phyloP scores from a whole-genome alignment of 306 rosid species.

The Sindora glabra region DNA sequence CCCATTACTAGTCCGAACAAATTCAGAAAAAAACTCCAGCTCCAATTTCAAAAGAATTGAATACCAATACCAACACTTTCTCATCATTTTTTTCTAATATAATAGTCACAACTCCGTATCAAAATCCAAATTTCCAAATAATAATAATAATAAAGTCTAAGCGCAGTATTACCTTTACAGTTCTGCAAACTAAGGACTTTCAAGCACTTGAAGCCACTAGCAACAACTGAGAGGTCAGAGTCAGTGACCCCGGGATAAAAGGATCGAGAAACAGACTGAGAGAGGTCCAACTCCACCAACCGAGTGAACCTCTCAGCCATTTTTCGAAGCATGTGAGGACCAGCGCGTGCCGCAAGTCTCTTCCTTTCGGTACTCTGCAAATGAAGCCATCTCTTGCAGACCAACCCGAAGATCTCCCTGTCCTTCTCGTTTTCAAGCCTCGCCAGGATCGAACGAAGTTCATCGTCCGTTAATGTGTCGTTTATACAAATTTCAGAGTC shows the following conservation, averaged over 20 bases:
- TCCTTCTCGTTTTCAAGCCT: slow-evolving; percentile 57
- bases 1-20: not conserved
- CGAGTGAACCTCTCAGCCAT: slow-evolving; percentile 80
- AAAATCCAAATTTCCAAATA: not conserved
- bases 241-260: slow-evolving; percentile 86
- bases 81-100: not conserved
- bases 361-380: slow-evolving; percentile 88
- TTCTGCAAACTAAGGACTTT: slow-evolving; percentile 60
- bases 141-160: not conserved
- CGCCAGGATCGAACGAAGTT: slow-evolving; percentile 63
- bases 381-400: slow-evolving; percentile 81
- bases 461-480: slow-evolving; percentile 66
- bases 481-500: slow-evolving; percentile 40
- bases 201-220: slow-evolving; percentile 59
- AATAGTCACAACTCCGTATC: not conserved
- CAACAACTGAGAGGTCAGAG: slow-evolving; percentile 75
- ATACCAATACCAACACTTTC: not conserved
- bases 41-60: not conserved
- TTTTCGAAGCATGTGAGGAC: slow-evolving; percentile 72
- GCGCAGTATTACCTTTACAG: slow-evolving; percentile 55
- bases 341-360: slow-evolving; percentile 89
- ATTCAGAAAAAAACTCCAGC: not conserved
- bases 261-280: slow-evolving; percentile 90
- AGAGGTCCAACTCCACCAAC: slow-evolving; percentile 64
- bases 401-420: slow-evolving; percentile 78